Base-by-base conservation (phyloP, 1,284 basidiomycete species). In the Thelephora terrestris region DNA sequence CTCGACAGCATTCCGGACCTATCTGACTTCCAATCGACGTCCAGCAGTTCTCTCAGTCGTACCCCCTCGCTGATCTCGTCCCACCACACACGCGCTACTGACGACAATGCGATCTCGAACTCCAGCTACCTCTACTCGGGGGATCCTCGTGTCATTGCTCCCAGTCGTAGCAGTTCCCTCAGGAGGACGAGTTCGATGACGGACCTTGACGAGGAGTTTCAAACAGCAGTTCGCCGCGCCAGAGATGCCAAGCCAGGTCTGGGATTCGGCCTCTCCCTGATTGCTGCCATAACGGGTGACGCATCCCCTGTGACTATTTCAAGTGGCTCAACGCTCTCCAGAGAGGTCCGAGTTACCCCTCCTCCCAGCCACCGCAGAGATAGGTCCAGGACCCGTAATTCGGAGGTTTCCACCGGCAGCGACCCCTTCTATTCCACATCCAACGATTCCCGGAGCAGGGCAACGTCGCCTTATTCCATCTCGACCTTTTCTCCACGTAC, bases 151-250 rank as follows among this genome's bases (percentile, higher is more conserved):
- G 77, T 77, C 4, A 87, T 89, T 49, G 75, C 74, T 2, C 79
- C 81, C 1, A 78, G 76, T 50, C 69, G 83, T 29, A 75, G 72
- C 58, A 72, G 71, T 49, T 75, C 73, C 3, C 55, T 87, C 45
- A 71, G 83, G 29, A 72, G 85, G 27, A 85, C 80, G n/a, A 81
- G 76, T 29, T 87, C 84, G 0, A 72, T 87, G 66, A 82, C 81
- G 0, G 85, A 89, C 58, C 65, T 90, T 21, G 85, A 85, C 45
- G 76, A 78, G 29, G 82, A 79, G 57, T 85, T 85, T 49, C 75
- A 66, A 14, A 68, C 68, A 9, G 74, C 74, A 9, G 59, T 76
- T 16, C 63, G 69, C 38, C 63, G 70, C 23, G 73, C 72, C 16
- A 62, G 71, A 43, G 68, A 65, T 24, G 62, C 68, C 5, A 66